These are phyloP conservation scores for Wickerhamiella allomyrinae DNA, from an alignment of 805 yeast species.

Conservation along the genomic window DNA sequence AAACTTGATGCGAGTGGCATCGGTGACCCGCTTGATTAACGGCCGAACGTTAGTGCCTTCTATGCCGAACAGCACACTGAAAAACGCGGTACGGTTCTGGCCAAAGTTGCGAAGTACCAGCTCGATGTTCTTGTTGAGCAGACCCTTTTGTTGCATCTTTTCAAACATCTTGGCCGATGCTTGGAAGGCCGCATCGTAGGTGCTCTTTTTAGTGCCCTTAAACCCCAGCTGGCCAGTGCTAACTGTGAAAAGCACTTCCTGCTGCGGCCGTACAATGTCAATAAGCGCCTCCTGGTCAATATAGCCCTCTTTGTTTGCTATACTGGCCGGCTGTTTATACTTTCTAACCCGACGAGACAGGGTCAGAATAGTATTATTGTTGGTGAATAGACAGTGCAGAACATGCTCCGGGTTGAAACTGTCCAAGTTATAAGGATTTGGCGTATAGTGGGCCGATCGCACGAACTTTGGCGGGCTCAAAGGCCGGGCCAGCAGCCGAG, in stretches of 20 bases:
- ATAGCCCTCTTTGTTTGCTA: slow-evolving; percentile 38
- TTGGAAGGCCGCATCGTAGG: slow-evolving; percentile 86
- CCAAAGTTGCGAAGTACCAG: slow-evolving; percentile 71
- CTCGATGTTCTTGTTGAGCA: slow-evolving; percentile 52
- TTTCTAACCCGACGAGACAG: slow-evolving; percentile 36
- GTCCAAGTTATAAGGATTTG: background rate
- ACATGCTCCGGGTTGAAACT: slow-evolving; percentile 41
- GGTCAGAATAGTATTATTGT: slow-evolving; percentile 73
- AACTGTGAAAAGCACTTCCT: slow-evolving; percentile 50
- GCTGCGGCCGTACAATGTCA: slow-evolving; percentile 66
- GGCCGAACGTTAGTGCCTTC: slow-evolving; percentile 64
- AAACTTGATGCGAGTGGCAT: slow-evolving; percentile 67
- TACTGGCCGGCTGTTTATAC: slow-evolving; percentile 23
- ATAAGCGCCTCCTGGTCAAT: slow-evolving; percentile 46
- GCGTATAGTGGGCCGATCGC: background rate
- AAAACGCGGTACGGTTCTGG: slow-evolving; percentile 77
- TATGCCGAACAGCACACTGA: slow-evolving; percentile 71
- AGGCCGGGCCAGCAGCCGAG: background rate
- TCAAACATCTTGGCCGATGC: slow-evolving; percentile 61
- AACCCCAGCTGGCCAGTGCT: slow-evolving; percentile 83
- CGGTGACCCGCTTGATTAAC: slow-evolving; percentile 57
- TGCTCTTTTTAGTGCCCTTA: slow-evolving; percentile 78
- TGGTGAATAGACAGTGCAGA: slow-evolving; percentile 60
- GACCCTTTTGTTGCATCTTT: slow-evolving; percentile 47
- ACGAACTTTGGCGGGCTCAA: background rate